Percentiles rank a stretch among this genome's conserved stretches.
Conservation (phyloP, 306 rosid species). For the Quercus robur region DNA sequence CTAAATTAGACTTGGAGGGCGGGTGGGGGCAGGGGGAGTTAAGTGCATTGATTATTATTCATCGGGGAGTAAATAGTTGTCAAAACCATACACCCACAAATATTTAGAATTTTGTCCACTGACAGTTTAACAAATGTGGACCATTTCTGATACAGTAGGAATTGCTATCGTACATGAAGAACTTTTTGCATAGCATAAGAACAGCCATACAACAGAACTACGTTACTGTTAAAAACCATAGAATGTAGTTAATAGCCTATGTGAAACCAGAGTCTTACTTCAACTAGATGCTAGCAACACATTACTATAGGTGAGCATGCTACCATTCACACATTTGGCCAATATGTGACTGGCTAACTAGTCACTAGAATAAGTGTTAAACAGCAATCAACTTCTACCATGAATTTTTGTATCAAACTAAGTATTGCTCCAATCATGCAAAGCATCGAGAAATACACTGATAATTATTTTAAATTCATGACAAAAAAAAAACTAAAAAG, state of each 20-base stretch:
- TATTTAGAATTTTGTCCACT: background rate
- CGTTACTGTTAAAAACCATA: background rate
- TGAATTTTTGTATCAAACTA: too few species aligned
- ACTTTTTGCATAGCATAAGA: background rate
- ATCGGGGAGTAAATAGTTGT: background rate
- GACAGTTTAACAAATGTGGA: background rate
- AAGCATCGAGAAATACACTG: too few species aligned
- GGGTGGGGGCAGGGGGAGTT: too few species aligned
- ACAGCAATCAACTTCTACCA: too few species aligned
- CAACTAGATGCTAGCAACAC: slow-evolving; percentile 17
- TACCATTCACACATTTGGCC: slow-evolving; percentile 19
- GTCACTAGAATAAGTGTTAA: too few species aligned
- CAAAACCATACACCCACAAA: background rate
- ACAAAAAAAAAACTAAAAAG: too few species aligned
- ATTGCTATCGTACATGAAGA: background rate
- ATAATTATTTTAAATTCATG: too few species aligned
- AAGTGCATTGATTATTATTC: too few species aligned
- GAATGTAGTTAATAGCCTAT: slow-evolving; percentile 20
- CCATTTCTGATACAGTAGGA: background rate
- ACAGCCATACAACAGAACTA: background rate
- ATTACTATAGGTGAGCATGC: slow-evolving; percentile 37
- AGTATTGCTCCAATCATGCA: too few species aligned
- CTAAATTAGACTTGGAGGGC: too few species aligned
- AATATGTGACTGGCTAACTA: too few species aligned
- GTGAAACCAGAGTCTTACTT: slow-evolving; percentile 14